These are phyloP conservation scores for Hymenoscyphus scutula DNA, from an alignment of 2,329 filamentous ascomycete species.

Conservation along the genomic window DNA sequence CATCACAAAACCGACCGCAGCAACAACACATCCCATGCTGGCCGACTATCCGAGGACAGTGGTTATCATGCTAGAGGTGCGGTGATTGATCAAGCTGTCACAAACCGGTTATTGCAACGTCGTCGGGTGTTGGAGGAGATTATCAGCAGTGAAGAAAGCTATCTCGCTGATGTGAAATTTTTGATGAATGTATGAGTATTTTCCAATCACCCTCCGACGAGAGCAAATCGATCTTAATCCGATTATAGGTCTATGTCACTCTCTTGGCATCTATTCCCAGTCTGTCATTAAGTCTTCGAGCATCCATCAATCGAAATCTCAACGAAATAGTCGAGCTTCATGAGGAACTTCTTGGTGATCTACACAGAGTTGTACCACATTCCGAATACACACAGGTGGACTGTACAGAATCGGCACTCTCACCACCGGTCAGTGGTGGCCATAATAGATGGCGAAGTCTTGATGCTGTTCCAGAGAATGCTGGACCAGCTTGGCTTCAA, in stretches of 20 bases:
- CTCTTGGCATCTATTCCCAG: constrained; percentile 70
- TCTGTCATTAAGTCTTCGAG: constrained; percentile 60
- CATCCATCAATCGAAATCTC: constrained; percentile 75
- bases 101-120: constrained; percentile 69
- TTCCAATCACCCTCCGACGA: constrained; percentile 53
- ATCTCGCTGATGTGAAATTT: constrained; percentile 83
- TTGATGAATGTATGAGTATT: constrained; percentile 70
- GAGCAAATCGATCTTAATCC: constrained; percentile 45
- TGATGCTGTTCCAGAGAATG: constrained; percentile 37
- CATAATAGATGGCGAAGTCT: constrained; percentile 49
- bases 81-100: constrained; percentile 64
- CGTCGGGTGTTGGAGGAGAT: constrained; percentile 82
- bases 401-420: constrained; percentile 11
- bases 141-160: constrained; percentile 81
- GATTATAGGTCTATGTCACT: constrained; percentile 62
- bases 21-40: constrained; percentile 57
- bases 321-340: constrained; percentile 80
- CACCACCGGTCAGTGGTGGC: constrained; percentile 21
- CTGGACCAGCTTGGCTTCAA: constrained; percentile 43
- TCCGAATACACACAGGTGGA: constrained; percentile 58
- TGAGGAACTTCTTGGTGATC: constrained; percentile 72
- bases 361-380: constrained; percentile 69
- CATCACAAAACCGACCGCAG: constrained; percentile 61
- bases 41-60: constrained; percentile 66
- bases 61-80: constrained; percentile 54